Base-by-base conservation (phyloP, 129 eudicot species). In the Flaveria sonorensis region DNA sequence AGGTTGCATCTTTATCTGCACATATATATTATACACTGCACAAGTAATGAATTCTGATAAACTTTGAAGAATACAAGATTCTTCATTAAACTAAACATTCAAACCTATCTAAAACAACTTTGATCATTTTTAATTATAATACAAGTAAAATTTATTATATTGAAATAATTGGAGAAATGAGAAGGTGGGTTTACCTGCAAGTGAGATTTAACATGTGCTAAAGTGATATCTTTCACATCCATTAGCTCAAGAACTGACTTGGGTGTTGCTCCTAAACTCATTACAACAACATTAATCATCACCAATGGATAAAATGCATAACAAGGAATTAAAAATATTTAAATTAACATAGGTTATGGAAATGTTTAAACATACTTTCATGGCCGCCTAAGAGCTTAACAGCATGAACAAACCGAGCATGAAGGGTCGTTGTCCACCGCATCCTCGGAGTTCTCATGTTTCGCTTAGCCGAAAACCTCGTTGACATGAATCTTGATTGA, bases 381-480 rank as follows among this genome's bases (percentile, higher is more conserved):
- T 93, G 98, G 84, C 98, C 98, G 72, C 98, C 98, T 78, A 93
- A 81, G 77, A 93, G 96, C 88, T 93, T 96, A 77, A 93, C 98
- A 68, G 98, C 96, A 74, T 93, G 98, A 56, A 90, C 98, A 55
- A 93, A 93, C 13, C 95, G 89, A 64, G 91, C 90, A 74, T 93
- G 98, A 61, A 93, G 98, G 1, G 96, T 85, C 2, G 94, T 87
- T 18, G 98, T 93, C 98, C 98, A 93, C 50, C 98, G 83, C 96
- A 93, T 93, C 80, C 98, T 68, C 0, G 98, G 98, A 62, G 96
- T 96, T 81, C 98, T 79, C 91, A 85, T 85, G 89, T 81, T 93
- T 13, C 98, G 80, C 64, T 90, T 93, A 0, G 85, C 71, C 55
- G 95, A 85, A 81, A 90, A 88, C 87, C 96, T 79, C 51, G 68